A percentile compares a stretch with the other conserved stretches of the same genome.
Evolutionary conservation across 495 filamentous ascomycete genomes (phyloP).

Genomic region (Aspergillus ellipticus): DNA sequence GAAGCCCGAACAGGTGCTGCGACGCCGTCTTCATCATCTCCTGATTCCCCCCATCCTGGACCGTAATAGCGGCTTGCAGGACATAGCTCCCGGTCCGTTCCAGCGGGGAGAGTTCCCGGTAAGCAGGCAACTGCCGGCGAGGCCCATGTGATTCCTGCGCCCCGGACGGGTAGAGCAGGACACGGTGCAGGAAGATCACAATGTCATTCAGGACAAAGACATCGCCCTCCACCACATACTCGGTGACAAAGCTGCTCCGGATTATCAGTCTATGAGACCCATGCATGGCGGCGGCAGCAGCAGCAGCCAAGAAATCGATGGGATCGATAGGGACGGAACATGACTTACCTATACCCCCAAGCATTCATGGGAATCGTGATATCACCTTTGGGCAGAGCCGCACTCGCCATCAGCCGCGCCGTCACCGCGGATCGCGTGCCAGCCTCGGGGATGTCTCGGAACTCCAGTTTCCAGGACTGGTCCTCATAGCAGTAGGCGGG

Average conservation of each 20-base stretch:
- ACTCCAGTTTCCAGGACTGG: conserved; percentile 49
- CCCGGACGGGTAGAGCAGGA: conserved; percentile 35
- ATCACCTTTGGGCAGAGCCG: conserved; percentile 41
- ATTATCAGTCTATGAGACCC: conserved; percentile 16
- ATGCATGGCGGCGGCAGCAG: too few relatives aligned
- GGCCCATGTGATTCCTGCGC: conserved; percentile 25
- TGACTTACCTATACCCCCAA: conserved; percentile 48
- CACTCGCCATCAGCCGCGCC: conserved; percentile 43
- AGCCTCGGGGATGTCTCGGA: conserved; percentile 51
- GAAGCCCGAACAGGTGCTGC: conserved; percentile 57
- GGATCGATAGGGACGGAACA: neutral
- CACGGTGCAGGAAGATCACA: conserved; percentile 44
- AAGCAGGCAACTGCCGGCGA: conserved; percentile 30
- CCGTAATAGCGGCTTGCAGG: conserved; percentile 44
- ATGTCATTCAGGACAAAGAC: conserved; percentile 47
- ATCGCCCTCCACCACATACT: conserved; percentile 48
- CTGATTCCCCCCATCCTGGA: conserved; percentile 50
- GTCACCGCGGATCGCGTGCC: conserved; percentile 47
- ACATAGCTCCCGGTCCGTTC: conserved; percentile 50
- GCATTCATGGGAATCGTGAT: conserved; percentile 45
- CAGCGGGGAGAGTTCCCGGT: conserved; percentile 35
- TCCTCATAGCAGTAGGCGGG: conserved; percentile 35
- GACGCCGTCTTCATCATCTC: conserved; percentile 54
- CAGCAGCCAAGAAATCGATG: neutral
- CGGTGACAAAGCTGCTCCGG: conserved; percentile 39